Evolutionary conservation across 2,329 filamentous ascomycete species (phyloP).

Genomic region (Cryphonectria radicalis): DNA sequence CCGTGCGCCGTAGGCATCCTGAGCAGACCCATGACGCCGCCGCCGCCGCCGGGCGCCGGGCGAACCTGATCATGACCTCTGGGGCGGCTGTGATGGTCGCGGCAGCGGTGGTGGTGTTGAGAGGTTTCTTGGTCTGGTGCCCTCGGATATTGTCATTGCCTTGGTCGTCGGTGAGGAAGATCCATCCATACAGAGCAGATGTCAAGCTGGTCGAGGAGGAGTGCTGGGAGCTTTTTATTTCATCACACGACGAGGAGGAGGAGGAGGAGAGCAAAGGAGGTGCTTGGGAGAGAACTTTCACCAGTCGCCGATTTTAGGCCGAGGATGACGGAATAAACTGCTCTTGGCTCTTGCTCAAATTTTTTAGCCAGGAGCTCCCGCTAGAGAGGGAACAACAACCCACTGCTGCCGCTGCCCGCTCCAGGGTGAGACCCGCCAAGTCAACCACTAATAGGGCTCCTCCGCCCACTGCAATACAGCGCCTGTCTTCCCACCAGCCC

Average conservation of each 20-base stretch:
- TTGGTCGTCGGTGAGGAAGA: neutral
- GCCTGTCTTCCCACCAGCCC: neutral
- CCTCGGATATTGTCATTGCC: constrained; percentile 15
- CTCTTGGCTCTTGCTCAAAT: constrained; percentile 15
- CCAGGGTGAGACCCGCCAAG: constrained; percentile 31
- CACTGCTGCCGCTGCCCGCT: neutral
- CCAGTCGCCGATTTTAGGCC: constrained; percentile 24
- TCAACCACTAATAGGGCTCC: constrained; percentile 6
- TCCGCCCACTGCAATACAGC: neutral
- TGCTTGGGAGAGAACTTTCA: neutral
- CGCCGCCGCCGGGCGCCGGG: constrained; percentile 41
- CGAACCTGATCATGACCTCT: constrained; percentile 43
- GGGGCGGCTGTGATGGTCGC: constrained; percentile 1
- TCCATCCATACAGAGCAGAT: neutral
- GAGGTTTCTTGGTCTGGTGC: neutral
- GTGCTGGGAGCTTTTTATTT: neutral
- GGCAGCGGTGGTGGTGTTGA: neutral
- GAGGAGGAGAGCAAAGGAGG: neutral
- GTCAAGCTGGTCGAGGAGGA: too few relatives aligned
- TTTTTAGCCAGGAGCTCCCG: constrained; percentile 26
- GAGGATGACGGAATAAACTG: constrained; percentile 7
- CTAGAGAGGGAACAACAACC: neutral
- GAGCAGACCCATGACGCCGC: constrained; percentile 62
- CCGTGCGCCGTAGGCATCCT: constrained; percentile 42
- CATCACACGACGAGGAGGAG: neutral